A percentile compares a stretch with the other conserved stretches of the same genome.
phyloP scores from a whole-genome alignment of 129 eudicot genomes.

The Lactuca saligna region DNA sequence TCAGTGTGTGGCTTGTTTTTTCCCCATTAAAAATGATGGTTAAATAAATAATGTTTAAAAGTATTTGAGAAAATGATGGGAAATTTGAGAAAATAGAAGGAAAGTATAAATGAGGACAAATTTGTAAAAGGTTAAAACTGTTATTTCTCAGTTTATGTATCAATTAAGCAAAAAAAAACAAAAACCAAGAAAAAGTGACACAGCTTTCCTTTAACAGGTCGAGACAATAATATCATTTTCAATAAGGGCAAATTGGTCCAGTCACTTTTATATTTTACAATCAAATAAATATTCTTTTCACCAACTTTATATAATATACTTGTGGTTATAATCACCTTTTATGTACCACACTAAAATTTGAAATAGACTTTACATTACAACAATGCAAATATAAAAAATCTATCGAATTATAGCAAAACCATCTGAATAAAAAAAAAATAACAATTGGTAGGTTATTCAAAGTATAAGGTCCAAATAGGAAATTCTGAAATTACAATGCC shows the following conservation, averaged over 20 bases:
- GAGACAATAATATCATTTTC: neutral
- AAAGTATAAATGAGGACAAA: too few species aligned
- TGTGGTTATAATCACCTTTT: conserved; percentile 11
- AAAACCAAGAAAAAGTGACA: neutral
- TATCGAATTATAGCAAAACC: neutral
- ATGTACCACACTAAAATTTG: too few species aligned
- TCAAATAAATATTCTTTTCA: neutral
- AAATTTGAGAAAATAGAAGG: too few species aligned
- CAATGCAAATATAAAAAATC: neutral
- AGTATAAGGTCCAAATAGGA: neutral
- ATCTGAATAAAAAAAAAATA: too few species aligned
- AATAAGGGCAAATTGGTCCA: neutral
- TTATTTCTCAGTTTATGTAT: too few species aligned
- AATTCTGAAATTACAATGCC: neutral
- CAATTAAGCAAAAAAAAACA: too few species aligned
- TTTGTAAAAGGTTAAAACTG: too few species aligned
- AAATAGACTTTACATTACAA: conserved; percentile 4
- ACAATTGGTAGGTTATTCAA: too few species aligned
- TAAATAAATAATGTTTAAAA: too few species aligned
- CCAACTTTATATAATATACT: neutral
- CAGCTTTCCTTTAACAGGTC: neutral
- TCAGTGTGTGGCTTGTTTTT: conserved; percentile 78
- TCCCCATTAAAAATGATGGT: conserved; percentile 30
- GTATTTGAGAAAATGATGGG: too few species aligned
- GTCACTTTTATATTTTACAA: neutral